Conservation (phyloP, 1,139 yeast genomes). For the Lizanozyma gosingica region DNA sequence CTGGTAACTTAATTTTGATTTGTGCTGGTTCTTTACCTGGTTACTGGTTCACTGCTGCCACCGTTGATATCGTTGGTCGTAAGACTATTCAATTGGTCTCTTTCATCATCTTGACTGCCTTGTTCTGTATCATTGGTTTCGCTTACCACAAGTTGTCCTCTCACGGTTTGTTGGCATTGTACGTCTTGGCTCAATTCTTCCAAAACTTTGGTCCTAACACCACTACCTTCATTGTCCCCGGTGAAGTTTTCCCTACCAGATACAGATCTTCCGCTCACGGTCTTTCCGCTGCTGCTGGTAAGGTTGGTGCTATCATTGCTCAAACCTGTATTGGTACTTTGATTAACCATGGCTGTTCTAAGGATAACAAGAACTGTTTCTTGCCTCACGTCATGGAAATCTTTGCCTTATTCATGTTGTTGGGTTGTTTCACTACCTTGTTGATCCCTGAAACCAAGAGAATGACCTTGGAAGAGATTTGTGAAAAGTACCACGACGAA, state of each 20-base stretch:
- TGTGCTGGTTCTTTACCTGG: conserved; percentile 94
- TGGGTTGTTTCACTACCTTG: conserved; percentile 57
- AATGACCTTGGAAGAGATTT: conserved; percentile 73
- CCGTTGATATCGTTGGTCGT: conserved; percentile 73
- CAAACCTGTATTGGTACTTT: conserved; percentile 85
- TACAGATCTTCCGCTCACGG: conserved; percentile 99
- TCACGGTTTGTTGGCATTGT: conserved; percentile 64
- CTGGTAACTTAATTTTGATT: conserved; percentile 80
- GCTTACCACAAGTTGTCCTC: conserved; percentile 60
- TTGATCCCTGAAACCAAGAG: conserved; percentile 86
- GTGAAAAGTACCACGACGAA: conserved; percentile 75
- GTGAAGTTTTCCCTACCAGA: conserved; percentile 94
- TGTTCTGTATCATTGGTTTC: conserved; percentile 70
- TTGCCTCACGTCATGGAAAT: conserved; percentile 88
- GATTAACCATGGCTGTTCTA: conserved; percentile 65
- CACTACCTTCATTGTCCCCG: conserved; percentile 92
- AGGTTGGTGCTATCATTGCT: conserved; percentile 94
- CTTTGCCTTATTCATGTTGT: conserved; percentile 82
- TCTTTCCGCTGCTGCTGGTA: conserved; percentile 92
- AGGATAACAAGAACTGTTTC: conserved; percentile 57
- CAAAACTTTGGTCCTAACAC: conserved; percentile 92
- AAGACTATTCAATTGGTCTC: conserved; percentile 72
- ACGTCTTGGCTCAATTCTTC: conserved; percentile 75
- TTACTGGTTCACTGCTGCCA: conserved; percentile 74
- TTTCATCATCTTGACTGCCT: conserved; percentile 55